Conservation (phyloP, 768 basidiomycete genomes). For the Mycena floridula region DNA sequence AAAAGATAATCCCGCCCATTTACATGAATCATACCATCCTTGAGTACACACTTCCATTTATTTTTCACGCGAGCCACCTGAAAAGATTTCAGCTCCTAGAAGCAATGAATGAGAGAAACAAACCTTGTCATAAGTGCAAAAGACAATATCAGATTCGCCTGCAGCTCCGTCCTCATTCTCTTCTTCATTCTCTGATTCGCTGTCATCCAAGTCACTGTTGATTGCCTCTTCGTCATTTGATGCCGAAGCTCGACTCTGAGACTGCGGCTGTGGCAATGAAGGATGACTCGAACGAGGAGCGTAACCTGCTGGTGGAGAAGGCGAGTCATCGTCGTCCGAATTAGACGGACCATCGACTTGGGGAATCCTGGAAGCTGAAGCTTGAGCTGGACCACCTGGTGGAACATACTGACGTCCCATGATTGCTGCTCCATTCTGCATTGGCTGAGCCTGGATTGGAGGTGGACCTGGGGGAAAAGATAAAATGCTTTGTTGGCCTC, state of each 20-base stretch:
- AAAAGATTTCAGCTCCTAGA: slow-evolving; percentile 1
- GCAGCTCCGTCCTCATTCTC: slow-evolving; percentile 73
- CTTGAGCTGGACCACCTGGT: slow-evolving; percentile 14
- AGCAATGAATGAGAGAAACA: slow-evolving; percentile 9
- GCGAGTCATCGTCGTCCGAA: slow-evolving; percentile 55
- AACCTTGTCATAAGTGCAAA: slow-evolving; percentile 98
- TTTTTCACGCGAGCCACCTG: slow-evolving; percentile 99
- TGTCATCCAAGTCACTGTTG: slow-evolving; percentile 95
- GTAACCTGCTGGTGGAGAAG: slow-evolving; percentile 63
- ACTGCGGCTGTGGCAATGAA: slow-evolving; percentile 62
- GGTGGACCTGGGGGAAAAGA: slow-evolving; percentile 39
- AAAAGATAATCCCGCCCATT: slow-evolving; percentile 98
- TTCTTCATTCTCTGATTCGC: slow-evolving; percentile 81
- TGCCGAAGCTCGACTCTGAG: slow-evolving; percentile 25
- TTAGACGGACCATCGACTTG: slow-evolving; percentile 80
- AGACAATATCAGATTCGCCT: slow-evolving; percentile 86
- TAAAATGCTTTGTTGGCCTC: slow-evolving; percentile 53
- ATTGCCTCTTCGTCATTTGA: slow-evolving; percentile 73
- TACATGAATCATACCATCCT: slow-evolving; percentile 96
- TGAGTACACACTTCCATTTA: slow-evolving; percentile 98
- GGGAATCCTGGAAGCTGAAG: slow-evolving; percentile 39
- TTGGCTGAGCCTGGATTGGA: slow-evolving; percentile 5
- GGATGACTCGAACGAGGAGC: slow-evolving; percentile 71
- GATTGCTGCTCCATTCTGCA: neutral
- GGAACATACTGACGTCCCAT: slow-evolving; percentile 4